Percentiles rank a stretch among this genome's conserved stretches.
Evolutionary conservation across 2,329 filamentous ascomycete genomes (phyloP).

Genomic region (Arthrinium phaeospermum): DNA sequence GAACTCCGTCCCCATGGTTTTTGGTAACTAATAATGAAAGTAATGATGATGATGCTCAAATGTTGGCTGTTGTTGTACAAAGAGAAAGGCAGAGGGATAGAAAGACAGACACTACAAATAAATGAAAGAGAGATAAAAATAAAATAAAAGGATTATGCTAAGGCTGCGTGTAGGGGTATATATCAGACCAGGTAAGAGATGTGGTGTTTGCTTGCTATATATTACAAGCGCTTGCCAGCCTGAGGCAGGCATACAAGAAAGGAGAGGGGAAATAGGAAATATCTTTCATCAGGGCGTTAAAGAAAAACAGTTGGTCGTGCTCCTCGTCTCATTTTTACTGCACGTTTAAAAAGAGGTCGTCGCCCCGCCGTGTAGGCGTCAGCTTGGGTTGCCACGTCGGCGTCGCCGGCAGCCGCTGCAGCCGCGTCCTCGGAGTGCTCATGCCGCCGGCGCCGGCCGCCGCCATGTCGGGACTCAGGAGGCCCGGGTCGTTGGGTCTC

Average conservation of each 20-base stretch:
- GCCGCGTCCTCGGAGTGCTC: constrained; percentile 27
- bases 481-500: constrained; percentile 20
- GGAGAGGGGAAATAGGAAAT: background rate
- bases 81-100: background rate
- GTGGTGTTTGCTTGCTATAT: background rate
- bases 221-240: background rate
- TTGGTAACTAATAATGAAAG: constrained; percentile 2
- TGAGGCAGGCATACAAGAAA: background rate
- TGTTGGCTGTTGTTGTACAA: background rate
- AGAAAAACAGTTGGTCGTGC: background rate
- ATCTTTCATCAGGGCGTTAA: background rate
- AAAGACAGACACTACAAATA: background rate
- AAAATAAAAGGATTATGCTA: background rate
- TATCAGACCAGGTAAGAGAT: background rate
- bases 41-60: background rate
- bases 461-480: constrained; percentile 31
- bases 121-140: background rate
- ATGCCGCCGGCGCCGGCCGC: constrained; percentile 20
- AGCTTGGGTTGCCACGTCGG: constrained; percentile 68
- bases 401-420: constrained; percentile 46
- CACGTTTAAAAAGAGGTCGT: constrained; percentile 67
- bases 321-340: constrained; percentile 41
- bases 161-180: background rate
- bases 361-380: constrained; percentile 70
- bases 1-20: background rate